Evolutionary conservation across 202 grass and related monocot genomes (phyloP), one percentile per base, ranked within the genome.

Genomic region (Dendrocalamus latiflorus): DNA sequence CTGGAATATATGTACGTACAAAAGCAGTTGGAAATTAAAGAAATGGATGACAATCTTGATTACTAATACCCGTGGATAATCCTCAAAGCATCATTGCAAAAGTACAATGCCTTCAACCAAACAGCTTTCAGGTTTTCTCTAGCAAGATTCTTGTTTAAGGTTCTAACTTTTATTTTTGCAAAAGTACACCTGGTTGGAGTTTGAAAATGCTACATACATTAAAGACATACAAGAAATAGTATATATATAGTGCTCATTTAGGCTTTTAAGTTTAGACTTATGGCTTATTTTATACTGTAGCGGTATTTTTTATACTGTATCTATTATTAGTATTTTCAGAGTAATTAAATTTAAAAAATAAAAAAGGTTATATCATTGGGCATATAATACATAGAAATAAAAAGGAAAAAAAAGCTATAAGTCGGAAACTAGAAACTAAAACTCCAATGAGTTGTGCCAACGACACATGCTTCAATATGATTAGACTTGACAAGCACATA

Each of bases 151-250:
- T 82, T 69, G 43, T 36, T 54, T 56, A 68, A 1, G 68, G 65
- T 78, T 90, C 16, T 26, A 16, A 8, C 6, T 65, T 76, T 66
- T 26, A 66, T 30, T 65, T 59, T 82, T 39, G 5, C 24, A 69
- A 56, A 76, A 70, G 62, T 89, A 78, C 49, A 65, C 50, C 16
- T 89, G 38, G 5, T 72, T 72, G 30, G 65, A 68, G 77, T 77
- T 85, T 78, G 20, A 82, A 90, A 70, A 86, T 82, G 78, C 41
- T 82, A 77, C 41, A 51, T 81, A 42, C 30, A 73, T 65, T 89
- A 45, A 51, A 58, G 56, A 14, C 24, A 62, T 24, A 21, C 62
- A 82, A 36, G 14, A 73, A 16, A n/a, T n/a, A 72, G 36, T 77
- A 39, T 6, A n/a, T n/a, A n/a, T n/a, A n/a, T n/a, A n/a, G n/a